These are phyloP conservation scores for Venturia nashicola DNA, from an alignment of 2,329 filamentous ascomycete species.

Conservation along the genomic window DNA sequence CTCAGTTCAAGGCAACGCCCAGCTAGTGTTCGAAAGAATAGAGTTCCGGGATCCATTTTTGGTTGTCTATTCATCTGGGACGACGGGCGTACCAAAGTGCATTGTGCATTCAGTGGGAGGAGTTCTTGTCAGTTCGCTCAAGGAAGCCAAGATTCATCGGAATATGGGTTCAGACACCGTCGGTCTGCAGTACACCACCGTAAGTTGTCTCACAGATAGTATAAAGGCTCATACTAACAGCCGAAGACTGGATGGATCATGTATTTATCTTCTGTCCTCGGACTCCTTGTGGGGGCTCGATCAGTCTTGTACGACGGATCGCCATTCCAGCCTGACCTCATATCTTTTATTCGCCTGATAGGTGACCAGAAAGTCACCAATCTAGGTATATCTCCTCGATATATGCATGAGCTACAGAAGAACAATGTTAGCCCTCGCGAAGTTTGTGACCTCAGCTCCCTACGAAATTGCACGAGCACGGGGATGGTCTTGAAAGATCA, in stretches of 20 bases:
- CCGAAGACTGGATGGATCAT: conserved; percentile 69
- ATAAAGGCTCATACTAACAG: background rate
- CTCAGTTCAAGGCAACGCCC: conserved; percentile 24
- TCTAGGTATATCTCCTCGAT: conserved; percentile 64
- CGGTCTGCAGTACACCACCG: conserved; percentile 45
- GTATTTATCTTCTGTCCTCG: conserved; percentile 54
- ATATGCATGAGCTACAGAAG: conserved; percentile 61
- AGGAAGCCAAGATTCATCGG: conserved; percentile 48
- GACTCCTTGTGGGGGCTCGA: conserved; percentile 47
- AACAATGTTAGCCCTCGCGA: conserved; percentile 48
- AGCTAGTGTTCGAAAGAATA: conserved; percentile 45
- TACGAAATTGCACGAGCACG: conserved; percentile 55
- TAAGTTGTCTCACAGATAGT: conserved; percentile 14
- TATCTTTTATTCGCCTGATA: conserved; percentile 49
- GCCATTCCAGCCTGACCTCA: conserved; percentile 59
- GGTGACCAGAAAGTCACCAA: conserved; percentile 55
- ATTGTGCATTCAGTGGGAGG: conserved; percentile 70
- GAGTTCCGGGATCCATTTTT: conserved; percentile 65
- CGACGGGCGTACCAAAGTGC: conserved; percentile 73
- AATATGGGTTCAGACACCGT: conserved; percentile 32
- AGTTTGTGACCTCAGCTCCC: conserved; percentile 47
- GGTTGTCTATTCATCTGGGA: conserved; percentile 68
- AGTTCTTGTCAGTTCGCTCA: conserved; percentile 42
- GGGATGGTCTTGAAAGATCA: conserved; percentile 68
- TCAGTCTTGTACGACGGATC: conserved; percentile 72